Conservation (phyloP, 2,329 filamentous ascomycete genomes). For the Trichoderma hamatum region DNA sequence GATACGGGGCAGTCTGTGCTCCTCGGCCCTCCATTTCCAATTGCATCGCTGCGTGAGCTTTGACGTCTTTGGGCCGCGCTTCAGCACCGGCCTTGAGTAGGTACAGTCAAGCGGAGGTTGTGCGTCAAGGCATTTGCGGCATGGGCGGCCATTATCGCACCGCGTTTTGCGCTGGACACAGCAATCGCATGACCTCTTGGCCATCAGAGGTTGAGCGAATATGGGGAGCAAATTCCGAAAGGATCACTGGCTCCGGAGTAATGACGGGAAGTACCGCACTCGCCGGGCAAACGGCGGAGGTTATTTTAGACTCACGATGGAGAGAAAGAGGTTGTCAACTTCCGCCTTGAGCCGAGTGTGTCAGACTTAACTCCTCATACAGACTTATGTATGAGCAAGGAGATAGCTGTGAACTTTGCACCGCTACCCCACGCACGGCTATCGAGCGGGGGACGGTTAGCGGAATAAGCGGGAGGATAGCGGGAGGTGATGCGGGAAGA, state of each 20-base stretch:
- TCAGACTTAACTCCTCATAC: neutral
- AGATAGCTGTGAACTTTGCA: neutral
- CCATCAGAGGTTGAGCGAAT: slow-evolving; percentile 3
- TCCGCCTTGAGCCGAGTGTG: neutral
- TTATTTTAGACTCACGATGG: neutral
- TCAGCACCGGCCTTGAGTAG: slow-evolving; percentile 27
- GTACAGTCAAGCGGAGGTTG: slow-evolving; percentile 27
- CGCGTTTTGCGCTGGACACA: slow-evolving; percentile 27
- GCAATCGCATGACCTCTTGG: slow-evolving; percentile 27
- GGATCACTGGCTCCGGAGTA: neutral
- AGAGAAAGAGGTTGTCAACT: neutral
- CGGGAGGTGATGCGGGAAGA: neutral
- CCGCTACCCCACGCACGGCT: slow-evolving; percentile 7
- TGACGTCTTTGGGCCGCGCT: slow-evolving; percentile 29
- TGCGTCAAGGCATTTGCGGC: slow-evolving; percentile 26
- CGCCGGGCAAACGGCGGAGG: slow-evolving; percentile 7
- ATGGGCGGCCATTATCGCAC: slow-evolving; percentile 26
- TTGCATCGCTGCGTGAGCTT: slow-evolving; percentile 22
- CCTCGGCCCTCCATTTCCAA: slow-evolving; percentile 21
- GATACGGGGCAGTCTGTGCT: neutral
- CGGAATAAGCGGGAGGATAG: neutral
- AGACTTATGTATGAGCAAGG: slow-evolving; percentile 3
- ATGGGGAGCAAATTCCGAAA: neutral
- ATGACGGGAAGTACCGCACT: slow-evolving; percentile 8
- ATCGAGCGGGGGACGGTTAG: slow-evolving; percentile 1